Evolutionary conservation across 495 filamentous ascomycete genomes (phyloP), one percentile per base, ranked within the genome.

Genomic region (Extremus antarcticus): DNA sequence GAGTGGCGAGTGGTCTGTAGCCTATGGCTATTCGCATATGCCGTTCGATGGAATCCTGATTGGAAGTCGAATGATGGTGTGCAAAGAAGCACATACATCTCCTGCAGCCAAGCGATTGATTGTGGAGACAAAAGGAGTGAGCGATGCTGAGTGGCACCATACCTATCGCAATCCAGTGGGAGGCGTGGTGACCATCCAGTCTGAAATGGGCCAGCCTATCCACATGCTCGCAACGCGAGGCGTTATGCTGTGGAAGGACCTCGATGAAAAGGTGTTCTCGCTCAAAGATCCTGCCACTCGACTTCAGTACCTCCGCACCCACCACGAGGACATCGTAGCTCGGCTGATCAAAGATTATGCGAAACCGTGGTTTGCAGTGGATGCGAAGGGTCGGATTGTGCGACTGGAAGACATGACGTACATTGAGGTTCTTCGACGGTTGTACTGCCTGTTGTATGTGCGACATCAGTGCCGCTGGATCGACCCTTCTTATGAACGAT

Each of bases 11-110:
- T 76, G 74, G 74, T 71, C 74, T 15, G 51, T 61, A 25, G 56
- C 64, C 43, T 68, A 66, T 19, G 71, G 70, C 17, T 68, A 71
- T 39, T 65, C 72, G 40, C 56, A 63, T 11, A 77, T 77, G 74
- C 74, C 74, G 7, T 75, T 76, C 49, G 74, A 77, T 59, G 74
- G 74, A 16, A 65, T 69, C 47, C 63, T 77, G 19, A 66, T 77
- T 19, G 74, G 71, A 25, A 72, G 67, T 53, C 71, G 74, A 24
- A 71, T 76, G 70, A 77, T 77, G 74, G 69, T 74, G 45, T 70
- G 74, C 21, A 70, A 70, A 43, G 71, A 73, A 53, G 66, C 71
- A 0, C 68, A 70, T 41, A 73, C 70, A 0, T 69, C 67, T 1
- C 40, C 48, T 1, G 59, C 60, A 1, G 70, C 63, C 10, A 70